A percentile compares a stretch with the other conserved stretches of the same genome.
phyloP scores from a whole-genome alignment of 129 eudicot species.

The Mikania micrantha region DNA sequence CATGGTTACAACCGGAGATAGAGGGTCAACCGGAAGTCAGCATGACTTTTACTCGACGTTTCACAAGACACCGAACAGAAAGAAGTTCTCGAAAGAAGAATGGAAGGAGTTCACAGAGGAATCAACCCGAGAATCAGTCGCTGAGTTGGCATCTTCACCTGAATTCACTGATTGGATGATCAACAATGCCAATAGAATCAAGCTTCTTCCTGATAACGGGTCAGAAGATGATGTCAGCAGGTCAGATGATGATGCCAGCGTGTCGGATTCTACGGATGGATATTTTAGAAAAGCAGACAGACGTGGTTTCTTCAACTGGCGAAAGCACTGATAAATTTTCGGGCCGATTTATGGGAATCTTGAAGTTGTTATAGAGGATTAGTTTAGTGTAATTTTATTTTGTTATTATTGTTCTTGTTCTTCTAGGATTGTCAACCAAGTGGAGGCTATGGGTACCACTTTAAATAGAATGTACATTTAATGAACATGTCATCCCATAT shows the following conservation, averaged over 20 bases:
- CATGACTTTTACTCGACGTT: slow-evolving; percentile 56
- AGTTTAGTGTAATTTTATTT: slow-evolving; percentile 16
- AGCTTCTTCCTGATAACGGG: slow-evolving; percentile 38
- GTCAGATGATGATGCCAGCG: slow-evolving; percentile 51
- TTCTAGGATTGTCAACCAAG: not conserved
- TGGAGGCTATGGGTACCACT: not conserved
- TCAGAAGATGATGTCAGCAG: slow-evolving; percentile 51
- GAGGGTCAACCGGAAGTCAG: slow-evolving; percentile 13
- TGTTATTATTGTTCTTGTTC: not conserved
- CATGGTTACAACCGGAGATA: slow-evolving; percentile 25
- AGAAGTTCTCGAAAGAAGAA: slow-evolving; percentile 60
- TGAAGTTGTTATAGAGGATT: not conserved
- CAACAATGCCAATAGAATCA: slow-evolving; percentile 51
- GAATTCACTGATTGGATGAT: slow-evolving; percentile 81
- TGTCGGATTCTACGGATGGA: slow-evolving; percentile 66
- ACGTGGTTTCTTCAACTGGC: slow-evolving; percentile 45
- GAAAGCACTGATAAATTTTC: not conserved
- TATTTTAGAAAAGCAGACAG: slow-evolving; percentile 35
- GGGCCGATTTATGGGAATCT: not conserved
- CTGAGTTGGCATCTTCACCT: slow-evolving; percentile 62
- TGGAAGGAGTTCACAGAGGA: slow-evolving; percentile 80
- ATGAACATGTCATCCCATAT: no score
- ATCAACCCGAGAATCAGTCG: slow-evolving; percentile 63
- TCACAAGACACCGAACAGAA: slow-evolving; percentile 65
- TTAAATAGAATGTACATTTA: not conserved